Percentiles rank a stretch among this genome's conserved stretches.
phyloP scores from a whole-genome alignment of 306 rosid species.

The Inga leiocalycina region DNA sequence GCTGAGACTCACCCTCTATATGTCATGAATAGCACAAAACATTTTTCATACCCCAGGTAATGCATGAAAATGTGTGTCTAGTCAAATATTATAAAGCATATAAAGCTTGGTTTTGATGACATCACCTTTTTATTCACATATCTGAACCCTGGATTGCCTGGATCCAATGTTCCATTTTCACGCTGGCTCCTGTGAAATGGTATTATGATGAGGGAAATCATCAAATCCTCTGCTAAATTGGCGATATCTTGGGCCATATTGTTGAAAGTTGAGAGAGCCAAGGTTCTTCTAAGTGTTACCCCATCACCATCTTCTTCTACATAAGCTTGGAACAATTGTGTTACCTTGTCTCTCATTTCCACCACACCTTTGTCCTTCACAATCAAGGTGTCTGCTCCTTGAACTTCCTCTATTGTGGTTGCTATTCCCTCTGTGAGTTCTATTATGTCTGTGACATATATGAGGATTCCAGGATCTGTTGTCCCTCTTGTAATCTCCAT shows the following conservation, averaged over 20 bases:
- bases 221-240: slow-evolving; percentile 77
- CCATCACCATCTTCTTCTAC: slow-evolving; percentile 53
- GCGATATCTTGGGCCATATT: slow-evolving; percentile 67
- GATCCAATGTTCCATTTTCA: slow-evolving; percentile 56
- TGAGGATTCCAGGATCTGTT: slow-evolving; percentile 63
- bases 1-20: no score
- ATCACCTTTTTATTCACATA: slow-evolving; percentile 84
- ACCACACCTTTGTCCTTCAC: slow-evolving; percentile 56
- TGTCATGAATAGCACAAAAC: no score
- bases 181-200: slow-evolving; percentile 81
- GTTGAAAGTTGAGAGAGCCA: slow-evolving; percentile 69
- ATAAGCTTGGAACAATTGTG: slow-evolving; percentile 54
- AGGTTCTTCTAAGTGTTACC: slow-evolving; percentile 55
- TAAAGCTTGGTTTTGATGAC: background rate
- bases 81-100: background rate
- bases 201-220: slow-evolving; percentile 73
- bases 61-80: background rate
- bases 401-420: slow-evolving; percentile 53
- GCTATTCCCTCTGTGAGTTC: slow-evolving; percentile 74
- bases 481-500: slow-evolving; percentile 78
- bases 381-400: slow-evolving; percentile 51
- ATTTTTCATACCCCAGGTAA: no score
- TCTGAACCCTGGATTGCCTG: slow-evolving; percentile 69
- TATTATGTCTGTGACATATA: slow-evolving; percentile 78
- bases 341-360: slow-evolving; percentile 72